Conservation (phyloP, 352 stramenopile species). For the Pythium chondricola region DNA sequence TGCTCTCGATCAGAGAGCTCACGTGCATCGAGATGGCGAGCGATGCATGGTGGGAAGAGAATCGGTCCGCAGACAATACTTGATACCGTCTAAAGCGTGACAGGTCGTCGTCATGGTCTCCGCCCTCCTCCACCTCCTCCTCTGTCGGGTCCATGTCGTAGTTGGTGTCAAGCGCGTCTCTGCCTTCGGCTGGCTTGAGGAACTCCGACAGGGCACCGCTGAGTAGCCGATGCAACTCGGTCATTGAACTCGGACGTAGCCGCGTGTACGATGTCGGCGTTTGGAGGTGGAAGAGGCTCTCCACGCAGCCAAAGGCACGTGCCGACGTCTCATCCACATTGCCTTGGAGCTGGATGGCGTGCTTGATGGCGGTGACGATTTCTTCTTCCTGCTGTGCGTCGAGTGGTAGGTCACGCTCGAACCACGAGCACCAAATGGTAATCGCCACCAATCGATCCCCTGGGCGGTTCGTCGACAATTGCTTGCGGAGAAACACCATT, state of each 20-base stretch:
- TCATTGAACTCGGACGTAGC: conserved; percentile 1
- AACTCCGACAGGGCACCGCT: conserved; percentile 2
- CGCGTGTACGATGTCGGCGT: too few species aligned
- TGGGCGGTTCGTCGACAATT: conserved; percentile 43
- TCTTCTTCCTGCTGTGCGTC: conserved; percentile 62
- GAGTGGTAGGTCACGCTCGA: conserved; percentile 35
- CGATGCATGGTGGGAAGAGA: conserved; percentile 5
- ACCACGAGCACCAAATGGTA: conserved; percentile 64
- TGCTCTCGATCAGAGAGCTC: conserved; percentile 10
- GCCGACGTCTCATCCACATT: too few species aligned
- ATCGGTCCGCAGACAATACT: conserved; percentile 2
- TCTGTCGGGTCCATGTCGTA: neutral
- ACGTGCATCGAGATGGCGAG: conserved; percentile 3
- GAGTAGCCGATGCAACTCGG: conserved; percentile 8
- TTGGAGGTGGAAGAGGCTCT: too few species aligned
- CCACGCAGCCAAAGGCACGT: too few species aligned
- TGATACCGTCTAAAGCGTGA: neutral
- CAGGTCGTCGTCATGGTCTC: neutral
- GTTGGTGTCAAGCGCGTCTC: neutral
- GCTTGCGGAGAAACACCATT: conserved; percentile 80
- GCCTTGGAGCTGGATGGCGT: conserved; percentile 10
- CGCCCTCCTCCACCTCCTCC: neutral
- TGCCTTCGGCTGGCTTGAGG: neutral
- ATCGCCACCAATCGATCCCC: conserved; percentile 53
- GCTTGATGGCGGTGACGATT: conserved; percentile 14